Conservation (phyloP, 208 protist species). For the Herpetomonas samuelpessoai region DNA sequence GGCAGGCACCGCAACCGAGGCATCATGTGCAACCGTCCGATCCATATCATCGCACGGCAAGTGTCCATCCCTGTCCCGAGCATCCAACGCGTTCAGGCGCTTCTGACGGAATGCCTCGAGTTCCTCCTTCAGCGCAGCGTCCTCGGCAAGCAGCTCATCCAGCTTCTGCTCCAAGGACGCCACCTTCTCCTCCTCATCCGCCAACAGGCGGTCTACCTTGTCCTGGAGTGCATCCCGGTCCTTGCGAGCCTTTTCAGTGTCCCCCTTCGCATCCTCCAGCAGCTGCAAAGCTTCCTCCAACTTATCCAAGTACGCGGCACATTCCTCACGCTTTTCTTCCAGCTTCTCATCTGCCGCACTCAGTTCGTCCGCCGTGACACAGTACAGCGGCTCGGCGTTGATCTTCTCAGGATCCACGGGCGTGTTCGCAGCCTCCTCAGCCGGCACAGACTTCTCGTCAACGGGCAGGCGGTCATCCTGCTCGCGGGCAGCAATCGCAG, state of each 20-base stretch:
- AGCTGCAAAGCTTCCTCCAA: constrained; percentile 5
- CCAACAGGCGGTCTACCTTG: not conserved
- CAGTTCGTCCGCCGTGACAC: constrained; percentile 24
- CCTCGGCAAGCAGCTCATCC: not conserved
- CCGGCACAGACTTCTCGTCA: constrained; percentile 4
- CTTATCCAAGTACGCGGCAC: not conserved
- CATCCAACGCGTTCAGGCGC: constrained; percentile 14
- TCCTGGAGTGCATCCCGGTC: not conserved
- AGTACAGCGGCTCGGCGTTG: constrained; percentile 18
- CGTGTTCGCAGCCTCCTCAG: constrained; percentile 9
- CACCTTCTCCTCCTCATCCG: not conserved
- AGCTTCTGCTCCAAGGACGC: not conserved
- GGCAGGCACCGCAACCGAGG: constrained; percentile 3
- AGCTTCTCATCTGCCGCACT: not conserved
- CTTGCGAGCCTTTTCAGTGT: not conserved
- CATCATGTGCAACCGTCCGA: not conserved
- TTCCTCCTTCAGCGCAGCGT: constrained; percentile 4
- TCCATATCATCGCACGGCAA: not conserved
- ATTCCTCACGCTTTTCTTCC: constrained; percentile 12
- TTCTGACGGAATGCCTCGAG: constrained; percentile 30
- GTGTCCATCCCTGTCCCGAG: constrained; percentile 10
- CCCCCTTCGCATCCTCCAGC: constrained; percentile 6
- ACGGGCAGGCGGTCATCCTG: constrained; percentile 10
- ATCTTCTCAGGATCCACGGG: constrained; percentile 13
- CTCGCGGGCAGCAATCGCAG: constrained; percentile 15